Percentiles rank a stretch among this genome's conserved stretches.
Conservation (phyloP, 805 yeast genomes). For the Ogataea paradorogensis region DNA sequence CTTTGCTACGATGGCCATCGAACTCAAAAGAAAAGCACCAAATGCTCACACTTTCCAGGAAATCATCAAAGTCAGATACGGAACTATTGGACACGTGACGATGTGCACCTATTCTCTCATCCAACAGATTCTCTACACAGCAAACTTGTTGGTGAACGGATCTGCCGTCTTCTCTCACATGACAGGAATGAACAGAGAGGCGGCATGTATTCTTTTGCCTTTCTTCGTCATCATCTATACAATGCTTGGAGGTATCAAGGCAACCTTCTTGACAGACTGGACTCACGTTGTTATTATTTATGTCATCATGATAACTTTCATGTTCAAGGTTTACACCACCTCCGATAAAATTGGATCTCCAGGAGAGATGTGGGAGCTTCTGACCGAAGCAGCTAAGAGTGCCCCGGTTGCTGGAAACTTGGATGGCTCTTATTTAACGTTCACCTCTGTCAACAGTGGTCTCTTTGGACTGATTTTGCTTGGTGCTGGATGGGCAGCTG, state of each 20-base stretch:
- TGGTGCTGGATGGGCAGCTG: constrained; percentile 38
- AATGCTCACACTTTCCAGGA: constrained; percentile 38
- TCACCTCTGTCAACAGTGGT: constrained; percentile 29
- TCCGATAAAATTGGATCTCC: constrained; percentile 35
- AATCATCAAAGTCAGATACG: constrained; percentile 32
- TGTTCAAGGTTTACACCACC: constrained; percentile 32
- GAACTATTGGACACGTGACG: constrained; percentile 29
- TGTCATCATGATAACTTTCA: constrained; percentile 29
- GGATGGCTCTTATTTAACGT: constrained; percentile 26
- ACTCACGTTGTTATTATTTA: constrained; percentile 37
- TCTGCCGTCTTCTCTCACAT: constrained; percentile 32
- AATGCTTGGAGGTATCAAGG: constrained; percentile 40
- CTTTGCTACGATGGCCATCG: constrained; percentile 33
- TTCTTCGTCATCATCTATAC: constrained; percentile 37
- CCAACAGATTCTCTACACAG: constrained; percentile 32
- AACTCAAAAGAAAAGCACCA: constrained; percentile 35
- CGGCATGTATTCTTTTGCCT: constrained; percentile 35
- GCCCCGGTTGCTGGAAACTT: constrained; percentile 21
- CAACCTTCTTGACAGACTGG: constrained; percentile 40
- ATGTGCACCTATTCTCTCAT: constrained; percentile 28
- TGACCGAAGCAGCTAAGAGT: constrained; percentile 26
- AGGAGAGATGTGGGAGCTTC: constrained; percentile 32
- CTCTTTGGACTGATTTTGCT: constrained; percentile 29
- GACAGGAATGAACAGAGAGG: constrained; percentile 36
- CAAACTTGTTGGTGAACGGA: constrained; percentile 35